phyloP scores from a whole-genome alignment of 2,329 filamentous ascomycete genomes.

The Lachnellula willkommii region DNA sequence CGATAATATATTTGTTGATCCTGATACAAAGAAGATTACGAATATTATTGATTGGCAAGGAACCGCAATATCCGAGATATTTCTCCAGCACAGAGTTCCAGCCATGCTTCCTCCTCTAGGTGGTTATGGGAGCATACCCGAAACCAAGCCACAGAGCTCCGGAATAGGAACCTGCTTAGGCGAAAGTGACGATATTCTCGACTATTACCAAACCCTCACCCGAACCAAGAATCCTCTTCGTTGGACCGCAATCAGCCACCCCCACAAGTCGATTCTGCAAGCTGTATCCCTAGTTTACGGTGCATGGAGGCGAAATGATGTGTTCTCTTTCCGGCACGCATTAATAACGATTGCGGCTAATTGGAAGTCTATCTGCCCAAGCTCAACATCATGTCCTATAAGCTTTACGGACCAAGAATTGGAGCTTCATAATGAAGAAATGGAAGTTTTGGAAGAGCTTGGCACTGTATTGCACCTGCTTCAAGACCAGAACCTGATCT shows the following conservation, averaged over 20 bases:
- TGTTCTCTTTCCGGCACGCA: conserved; percentile 8
- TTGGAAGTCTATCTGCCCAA: not conserved
- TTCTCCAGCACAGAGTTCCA: conserved; percentile 12
- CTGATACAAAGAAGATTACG: conserved; percentile 34
- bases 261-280: conserved; percentile 1
- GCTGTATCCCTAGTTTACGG: conserved; percentile 10
- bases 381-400: conserved; percentile 8
- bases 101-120: conserved; percentile 11
- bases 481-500: conserved; percentile 12
- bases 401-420: conserved; percentile 11
- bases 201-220: conserved; percentile 9
- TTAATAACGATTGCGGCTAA: not conserved
- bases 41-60: conserved; percentile 40
- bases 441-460: conserved; percentile 15
- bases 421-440: conserved; percentile 9
- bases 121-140: not conserved
- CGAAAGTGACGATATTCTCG: conserved; percentile 5
- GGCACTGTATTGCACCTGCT: conserved; percentile 10
- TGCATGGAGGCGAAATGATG: conserved; percentile 11
- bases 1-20: conserved; percentile 38
- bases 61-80: conserved; percentile 8
- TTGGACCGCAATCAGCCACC: conserved; percentile 9
- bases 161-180: not conserved
- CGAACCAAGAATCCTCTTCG: conserved; percentile 5
- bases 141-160: not conserved